phyloP scores from a whole-genome alignment of 164 flowering plant genomes.

The Stephania cephalantha region DNA sequence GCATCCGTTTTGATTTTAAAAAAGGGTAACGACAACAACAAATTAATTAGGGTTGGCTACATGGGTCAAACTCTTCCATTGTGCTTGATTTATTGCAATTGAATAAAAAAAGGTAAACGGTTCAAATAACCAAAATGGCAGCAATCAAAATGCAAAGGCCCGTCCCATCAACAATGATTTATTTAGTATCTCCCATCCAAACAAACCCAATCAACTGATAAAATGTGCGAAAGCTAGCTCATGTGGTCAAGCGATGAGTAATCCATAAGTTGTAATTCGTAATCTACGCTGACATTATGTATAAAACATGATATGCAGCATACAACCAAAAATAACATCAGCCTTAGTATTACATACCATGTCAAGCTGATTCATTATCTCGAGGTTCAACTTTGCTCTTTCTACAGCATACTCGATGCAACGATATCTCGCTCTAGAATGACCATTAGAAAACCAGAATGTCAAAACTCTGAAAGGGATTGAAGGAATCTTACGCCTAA shows the following conservation, averaged over 20 bases:
- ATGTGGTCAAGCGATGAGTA: not conserved
- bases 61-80: too few relatives aligned
- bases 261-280: not conserved
- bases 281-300: not conserved
- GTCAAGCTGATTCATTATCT: slow-evolving; percentile 83
- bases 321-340: not conserved
- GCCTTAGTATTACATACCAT: slow-evolving; percentile 36
- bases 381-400: slow-evolving; percentile 79
- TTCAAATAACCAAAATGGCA: not conserved
- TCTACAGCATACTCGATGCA: slow-evolving; percentile 57
- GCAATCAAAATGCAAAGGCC: not conserved
- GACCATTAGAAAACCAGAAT: slow-evolving; percentile 84
- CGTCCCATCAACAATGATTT: not conserved
- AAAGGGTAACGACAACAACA: not conserved
- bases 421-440: slow-evolving; percentile 64
- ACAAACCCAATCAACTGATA: not conserved
- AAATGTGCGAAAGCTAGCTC: not conserved
- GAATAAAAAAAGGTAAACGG: not conserved
- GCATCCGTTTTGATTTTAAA: too few relatives aligned
- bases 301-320: not conserved
- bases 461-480: slow-evolving; percentile 52
- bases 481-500: slow-evolving; percentile 68
- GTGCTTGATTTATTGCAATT: too few relatives aligned
- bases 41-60: too few relatives aligned
- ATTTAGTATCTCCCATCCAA: not conserved